phyloP scores from a whole-genome alignment of 306 rosid genomes.

The Begonia loranthoides region DNA sequence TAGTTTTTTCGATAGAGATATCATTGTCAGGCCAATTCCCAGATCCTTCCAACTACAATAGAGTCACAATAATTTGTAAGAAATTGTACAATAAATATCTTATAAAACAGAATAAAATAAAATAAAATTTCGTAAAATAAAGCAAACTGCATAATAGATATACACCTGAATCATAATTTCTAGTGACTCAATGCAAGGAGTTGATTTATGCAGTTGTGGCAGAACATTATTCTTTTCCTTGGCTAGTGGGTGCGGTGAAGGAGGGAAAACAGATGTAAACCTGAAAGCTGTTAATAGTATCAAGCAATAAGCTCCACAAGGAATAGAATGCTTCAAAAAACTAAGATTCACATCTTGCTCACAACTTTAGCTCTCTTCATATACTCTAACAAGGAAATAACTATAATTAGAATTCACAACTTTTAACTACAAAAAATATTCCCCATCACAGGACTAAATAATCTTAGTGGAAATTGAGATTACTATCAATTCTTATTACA shows the following conservation, averaged over 20 bases:
- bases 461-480: no score
- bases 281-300: conserved; percentile 64
- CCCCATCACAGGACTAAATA: no score
- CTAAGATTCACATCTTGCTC: no score
- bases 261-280: conserved; percentile 84
- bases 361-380: neutral
- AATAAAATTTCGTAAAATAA: neutral
- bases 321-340: no score
- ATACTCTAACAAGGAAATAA: neutral
- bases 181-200: conserved; percentile 69
- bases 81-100: no score
- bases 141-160: conserved; percentile 6
- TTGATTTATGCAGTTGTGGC: conserved; percentile 23
- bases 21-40: conserved; percentile 99
- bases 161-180: conserved; percentile 95
- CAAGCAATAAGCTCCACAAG: conserved; percentile 4
- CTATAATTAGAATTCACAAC: no score
- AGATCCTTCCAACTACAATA: conserved; percentile 78
- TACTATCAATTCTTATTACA: no score
- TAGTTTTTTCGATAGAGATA: conserved; percentile 69
- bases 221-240: conserved; percentile 33
- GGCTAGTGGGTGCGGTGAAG: conserved; percentile 75
- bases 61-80: neutral
- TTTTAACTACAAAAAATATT: no score
- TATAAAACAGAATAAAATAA: no score